A percentile compares a stretch with the other conserved stretches of the same genome.
Evolutionary conservation across 805 yeast species (phyloP).

Genomic region (Cyberlindnera bimundalis): DNA sequence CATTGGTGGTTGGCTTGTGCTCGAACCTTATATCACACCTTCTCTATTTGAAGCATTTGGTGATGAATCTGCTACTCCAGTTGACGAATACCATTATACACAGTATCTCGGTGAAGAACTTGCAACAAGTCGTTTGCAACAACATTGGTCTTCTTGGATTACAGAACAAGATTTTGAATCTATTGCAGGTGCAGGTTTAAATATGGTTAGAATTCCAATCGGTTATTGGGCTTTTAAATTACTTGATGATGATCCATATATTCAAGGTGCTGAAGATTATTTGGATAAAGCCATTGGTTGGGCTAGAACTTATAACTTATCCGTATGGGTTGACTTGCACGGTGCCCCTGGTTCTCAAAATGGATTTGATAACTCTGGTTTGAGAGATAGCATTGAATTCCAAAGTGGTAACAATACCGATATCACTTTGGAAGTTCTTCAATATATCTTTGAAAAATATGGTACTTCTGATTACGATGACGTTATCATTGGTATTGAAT

Average conservation of each 20-base stretch:
- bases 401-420: conserved; percentile 50
- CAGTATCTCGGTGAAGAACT: conserved; percentile 56
- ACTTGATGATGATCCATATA: conserved; percentile 74
- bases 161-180: conserved; percentile 65
- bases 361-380: conserved; percentile 93
- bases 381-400: conserved; percentile 61
- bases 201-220: conserved; percentile 84
- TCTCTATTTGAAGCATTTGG: conserved; percentile 58
- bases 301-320: conserved; percentile 59
- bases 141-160: conserved; percentile 80
- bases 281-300: conserved; percentile 75
- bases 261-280: conserved; percentile 72
- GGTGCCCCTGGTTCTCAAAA: conserved; percentile 98
- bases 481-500: conserved; percentile 78
- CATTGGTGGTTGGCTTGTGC: conserved; percentile 87
- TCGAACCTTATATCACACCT: conserved; percentile 86
- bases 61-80: conserved; percentile 47
- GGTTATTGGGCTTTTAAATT: conserved; percentile 90
- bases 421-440: conserved; percentile 53
- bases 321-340: conserved; percentile 89
- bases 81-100: conserved; percentile 77
- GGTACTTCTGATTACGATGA: conserved; percentile 59
- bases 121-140: conserved; percentile 47
- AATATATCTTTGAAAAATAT: conserved; percentile 56
- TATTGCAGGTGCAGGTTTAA: conserved; percentile 64